These are phyloP conservation scores for Chlorophyllum brunneum DNA, from an alignment of 768 basidiomycete genomes.

Conservation along the genomic window DNA sequence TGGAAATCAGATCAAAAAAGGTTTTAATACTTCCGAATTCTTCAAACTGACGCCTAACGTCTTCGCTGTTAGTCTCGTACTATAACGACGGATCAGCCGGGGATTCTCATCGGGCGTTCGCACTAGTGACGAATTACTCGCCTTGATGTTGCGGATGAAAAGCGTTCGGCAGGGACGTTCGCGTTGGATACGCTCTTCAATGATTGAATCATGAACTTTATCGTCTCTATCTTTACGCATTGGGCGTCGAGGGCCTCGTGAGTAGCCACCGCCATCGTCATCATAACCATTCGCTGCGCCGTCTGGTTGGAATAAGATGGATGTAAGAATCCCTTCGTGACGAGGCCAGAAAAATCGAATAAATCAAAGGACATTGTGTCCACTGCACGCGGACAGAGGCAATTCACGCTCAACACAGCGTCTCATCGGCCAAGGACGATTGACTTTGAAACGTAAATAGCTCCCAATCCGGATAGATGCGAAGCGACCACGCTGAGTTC, in stretches of 20 bases:
- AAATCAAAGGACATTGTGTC: slow-evolving; percentile 47
- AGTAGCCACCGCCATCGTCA: slow-evolving; percentile 43
- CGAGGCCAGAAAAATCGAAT: slow-evolving; percentile 35
- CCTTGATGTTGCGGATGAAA: slow-evolving; percentile 98
- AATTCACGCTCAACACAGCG: slow-evolving; percentile 28
- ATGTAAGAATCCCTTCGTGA: slow-evolving; percentile 42
- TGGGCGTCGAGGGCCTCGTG: slow-evolving; percentile 38
- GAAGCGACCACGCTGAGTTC: slow-evolving; percentile 1
- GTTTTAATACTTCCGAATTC: slow-evolving; percentile 95
- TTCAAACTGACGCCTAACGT: slow-evolving; percentile 83
- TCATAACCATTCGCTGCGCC: slow-evolving; percentile 54
- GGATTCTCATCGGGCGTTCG: background rate
- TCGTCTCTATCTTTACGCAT: slow-evolving; percentile 78
- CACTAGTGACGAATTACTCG: slow-evolving; percentile 39
- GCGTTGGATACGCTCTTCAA: slow-evolving; percentile 90
- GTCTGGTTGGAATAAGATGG: slow-evolving; percentile 58
- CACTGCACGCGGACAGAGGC: slow-evolving; percentile 33
- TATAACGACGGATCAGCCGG: slow-evolving; percentile 29
- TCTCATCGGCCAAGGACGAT: slow-evolving; percentile 18
- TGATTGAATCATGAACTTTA: slow-evolving; percentile 86
- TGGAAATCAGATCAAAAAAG: slow-evolving; percentile 92
- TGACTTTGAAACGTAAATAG: slow-evolving; percentile 13
- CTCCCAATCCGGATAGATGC: slow-evolving; percentile 8
- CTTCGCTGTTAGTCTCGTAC: slow-evolving; percentile 88
- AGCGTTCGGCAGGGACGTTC: slow-evolving; percentile 94